These are phyloP conservation scores for Venturia asperata DNA, from an alignment of 2,329 filamentous ascomycete species.

Conservation along the genomic window DNA sequence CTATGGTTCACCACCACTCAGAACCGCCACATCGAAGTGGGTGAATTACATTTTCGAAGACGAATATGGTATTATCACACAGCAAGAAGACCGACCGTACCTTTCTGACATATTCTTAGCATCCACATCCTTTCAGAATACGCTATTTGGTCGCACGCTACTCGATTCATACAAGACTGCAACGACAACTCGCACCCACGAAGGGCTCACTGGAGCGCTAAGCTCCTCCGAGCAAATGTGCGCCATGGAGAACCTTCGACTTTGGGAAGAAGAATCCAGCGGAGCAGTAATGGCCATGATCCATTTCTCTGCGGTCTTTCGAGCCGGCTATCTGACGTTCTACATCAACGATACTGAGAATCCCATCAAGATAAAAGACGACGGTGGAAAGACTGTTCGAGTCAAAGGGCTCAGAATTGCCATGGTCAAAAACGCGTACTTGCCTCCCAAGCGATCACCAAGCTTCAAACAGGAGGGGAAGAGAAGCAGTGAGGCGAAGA, in stretches of 20 bases:
- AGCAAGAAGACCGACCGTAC: not conserved
- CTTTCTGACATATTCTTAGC: slow-evolving; percentile 20
- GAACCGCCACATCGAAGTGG: slow-evolving; percentile 37
- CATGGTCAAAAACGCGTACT: not conserved
- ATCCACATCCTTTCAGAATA: slow-evolving; percentile 39
- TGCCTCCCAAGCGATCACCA: not conserved
- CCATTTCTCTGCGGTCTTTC: slow-evolving; percentile 39
- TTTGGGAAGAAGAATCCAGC: slow-evolving; percentile 40
- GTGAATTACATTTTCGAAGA: slow-evolving; percentile 40
- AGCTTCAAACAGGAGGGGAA: not conserved
- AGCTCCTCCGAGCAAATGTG: slow-evolving; percentile 44
- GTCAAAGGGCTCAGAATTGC: slow-evolving; percentile 35
- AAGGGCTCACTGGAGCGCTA: slow-evolving; percentile 36
- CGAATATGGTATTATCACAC: slow-evolving; percentile 24
- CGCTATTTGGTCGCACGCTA: slow-evolving; percentile 39
- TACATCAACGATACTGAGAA: slow-evolving; percentile 37
- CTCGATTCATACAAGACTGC: slow-evolving; percentile 38
- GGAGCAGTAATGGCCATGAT: slow-evolving; percentile 39
- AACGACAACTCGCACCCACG: slow-evolving; percentile 40
- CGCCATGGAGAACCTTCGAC: slow-evolving; percentile 40
- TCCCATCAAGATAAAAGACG: slow-evolving; percentile 37
- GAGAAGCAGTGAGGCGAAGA: slow-evolving; percentile 5
- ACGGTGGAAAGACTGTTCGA: slow-evolving; percentile 34
- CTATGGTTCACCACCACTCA: slow-evolving; percentile 31
- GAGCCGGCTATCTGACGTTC: slow-evolving; percentile 39